Evolutionary conservation across 495 filamentous ascomycete species (phyloP).

Genomic region (Trichodelitschia bisporula): DNA sequence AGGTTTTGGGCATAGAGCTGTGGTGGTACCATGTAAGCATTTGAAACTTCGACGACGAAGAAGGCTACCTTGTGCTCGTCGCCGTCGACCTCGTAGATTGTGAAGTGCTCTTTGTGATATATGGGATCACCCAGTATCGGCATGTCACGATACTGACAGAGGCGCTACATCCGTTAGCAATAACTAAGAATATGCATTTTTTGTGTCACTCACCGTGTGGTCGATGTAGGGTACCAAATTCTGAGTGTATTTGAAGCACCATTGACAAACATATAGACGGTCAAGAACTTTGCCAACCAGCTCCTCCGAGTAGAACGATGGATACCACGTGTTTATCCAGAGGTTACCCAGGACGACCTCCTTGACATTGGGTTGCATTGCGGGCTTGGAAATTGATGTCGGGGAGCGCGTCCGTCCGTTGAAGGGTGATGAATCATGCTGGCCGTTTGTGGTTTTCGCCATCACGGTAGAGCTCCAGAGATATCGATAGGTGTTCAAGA

Average conservation of each 20-base stretch:
- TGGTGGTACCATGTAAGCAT: neutral
- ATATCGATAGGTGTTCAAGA: no score
- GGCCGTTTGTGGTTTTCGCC: no score
- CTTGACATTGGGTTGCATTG: constrained; percentile 16
- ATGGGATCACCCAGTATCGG: constrained; percentile 18
- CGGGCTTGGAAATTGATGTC: no score
- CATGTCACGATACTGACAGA: no score
- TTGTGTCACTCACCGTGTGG: constrained; percentile 23
- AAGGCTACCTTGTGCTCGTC: constrained; percentile 50
- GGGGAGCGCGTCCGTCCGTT: no score
- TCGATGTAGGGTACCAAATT: constrained; percentile 34
- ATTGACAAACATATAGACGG: constrained; percentile 65
- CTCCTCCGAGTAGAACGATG: constrained; percentile 21
- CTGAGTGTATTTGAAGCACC: constrained; percentile 79
- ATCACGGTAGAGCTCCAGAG: no score
- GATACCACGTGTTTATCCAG: constrained; percentile 21
- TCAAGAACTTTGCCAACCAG: constrained; percentile 18
- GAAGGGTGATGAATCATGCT: no score
- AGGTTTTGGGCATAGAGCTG: constrained; percentile 87
- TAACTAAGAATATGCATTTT: no score
- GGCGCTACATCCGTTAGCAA: no score
- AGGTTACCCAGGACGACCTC: constrained; percentile 21
- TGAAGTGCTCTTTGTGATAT: constrained; percentile 32
- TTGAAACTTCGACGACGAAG: constrained; percentile 10
- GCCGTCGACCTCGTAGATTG: constrained; percentile 82